A percentile compares a stretch with the other conserved stretches of the same genome.
Conservation (phyloP, 441 rosid genomes). For the Rhodomyrtus psidioides region DNA sequence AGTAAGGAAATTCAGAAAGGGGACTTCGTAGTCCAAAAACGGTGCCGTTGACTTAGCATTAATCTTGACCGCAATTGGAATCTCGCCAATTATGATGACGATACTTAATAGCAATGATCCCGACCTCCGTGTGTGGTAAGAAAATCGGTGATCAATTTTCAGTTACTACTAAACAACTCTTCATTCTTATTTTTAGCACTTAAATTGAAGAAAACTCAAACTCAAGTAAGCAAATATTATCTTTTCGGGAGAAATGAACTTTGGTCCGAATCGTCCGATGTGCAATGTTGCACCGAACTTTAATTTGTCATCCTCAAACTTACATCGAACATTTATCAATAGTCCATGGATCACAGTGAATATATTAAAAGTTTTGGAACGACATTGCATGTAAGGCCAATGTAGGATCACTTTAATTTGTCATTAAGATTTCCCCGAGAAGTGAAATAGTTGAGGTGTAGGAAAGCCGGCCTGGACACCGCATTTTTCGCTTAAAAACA, state of each 20-base stretch:
- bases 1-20: not conserved
- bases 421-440: no score
- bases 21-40: not conserved
- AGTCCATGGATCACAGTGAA: accelerated
- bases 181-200: not conserved
- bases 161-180: not conserved
- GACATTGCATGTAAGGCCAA: no score
- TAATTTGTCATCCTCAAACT: no score
- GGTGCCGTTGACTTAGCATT: not conserved
- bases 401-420: no score
- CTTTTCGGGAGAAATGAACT: no score
- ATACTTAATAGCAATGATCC: not conserved
- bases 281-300: accelerated
- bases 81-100: not conserved
- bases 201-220: not conserved
- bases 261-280: no score
- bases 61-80: not conserved
- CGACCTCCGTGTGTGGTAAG: no score
- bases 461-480: no score
- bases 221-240: not conserved
- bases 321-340: not conserved
- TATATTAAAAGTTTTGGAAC: accelerated
- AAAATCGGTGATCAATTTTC: not conserved
- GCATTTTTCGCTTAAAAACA: not conserved
- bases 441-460: not conserved